These are phyloP conservation scores for Ceratobasidium sp. DNA, from an alignment of 1,284 basidiomycete species.

Conservation along the genomic window DNA sequence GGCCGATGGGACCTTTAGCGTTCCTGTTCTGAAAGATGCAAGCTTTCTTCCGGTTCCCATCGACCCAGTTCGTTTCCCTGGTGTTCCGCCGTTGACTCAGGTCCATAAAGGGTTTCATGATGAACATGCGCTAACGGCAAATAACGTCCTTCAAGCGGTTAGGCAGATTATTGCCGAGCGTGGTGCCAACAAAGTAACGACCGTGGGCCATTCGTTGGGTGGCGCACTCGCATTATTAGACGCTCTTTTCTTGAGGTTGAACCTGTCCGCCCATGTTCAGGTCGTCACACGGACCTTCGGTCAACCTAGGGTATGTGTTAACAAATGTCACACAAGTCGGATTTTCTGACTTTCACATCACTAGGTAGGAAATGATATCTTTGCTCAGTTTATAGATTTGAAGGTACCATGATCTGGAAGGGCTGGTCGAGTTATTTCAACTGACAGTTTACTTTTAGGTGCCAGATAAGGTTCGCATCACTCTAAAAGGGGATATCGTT, in stretches of 20 bases:
- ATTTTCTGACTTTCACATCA: neutral
- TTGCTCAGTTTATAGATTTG: slow-evolving; percentile 64
- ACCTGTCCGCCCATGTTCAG: slow-evolving; percentile 51
- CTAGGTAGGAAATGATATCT: slow-evolving; percentile 66
- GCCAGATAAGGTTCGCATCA: slow-evolving; percentile 56
- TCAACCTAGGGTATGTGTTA: slow-evolving; percentile 60
- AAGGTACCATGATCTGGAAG: slow-evolving; percentile 7
- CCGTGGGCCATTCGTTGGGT: slow-evolving; percentile 41
- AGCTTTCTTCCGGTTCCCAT: neutral
- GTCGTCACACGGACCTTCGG: slow-evolving; percentile 59
- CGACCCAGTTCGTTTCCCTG: neutral
- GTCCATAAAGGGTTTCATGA: slow-evolving; percentile 36
- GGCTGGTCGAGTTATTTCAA: too few species aligned
- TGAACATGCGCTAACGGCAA: slow-evolving; percentile 34
- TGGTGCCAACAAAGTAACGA: slow-evolving; percentile 25
- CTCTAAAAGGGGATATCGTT: slow-evolving; percentile 57
- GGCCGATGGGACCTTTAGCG: neutral
- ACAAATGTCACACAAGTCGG: neutral
- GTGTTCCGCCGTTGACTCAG: neutral
- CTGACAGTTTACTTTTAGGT: neutral
- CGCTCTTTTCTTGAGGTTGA: slow-evolving; percentile 56
- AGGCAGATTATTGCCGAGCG: slow-evolving; percentile 33
- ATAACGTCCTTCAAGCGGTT: slow-evolving; percentile 25
- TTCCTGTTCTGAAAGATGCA: neutral
- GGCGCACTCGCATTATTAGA: slow-evolving; percentile 61